Percentiles rank a stretch among this genome's conserved stretches.
These are phyloP conservation scores for Lotmaria passim DNA, from an alignment of 208 protist species.

Conservation along the genomic window DNA sequence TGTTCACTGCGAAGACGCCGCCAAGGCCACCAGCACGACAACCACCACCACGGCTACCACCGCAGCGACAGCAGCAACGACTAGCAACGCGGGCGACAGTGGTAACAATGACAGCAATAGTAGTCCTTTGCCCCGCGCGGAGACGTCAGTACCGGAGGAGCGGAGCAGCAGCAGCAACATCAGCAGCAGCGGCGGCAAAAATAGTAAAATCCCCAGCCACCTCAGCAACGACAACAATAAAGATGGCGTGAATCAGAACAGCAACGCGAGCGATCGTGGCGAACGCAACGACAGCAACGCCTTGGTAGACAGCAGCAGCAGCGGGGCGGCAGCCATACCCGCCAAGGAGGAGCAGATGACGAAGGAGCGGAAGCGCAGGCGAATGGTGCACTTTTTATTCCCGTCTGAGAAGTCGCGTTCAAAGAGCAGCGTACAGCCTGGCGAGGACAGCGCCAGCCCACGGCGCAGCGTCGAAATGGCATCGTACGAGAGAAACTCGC, in stretches of 20 bases:
- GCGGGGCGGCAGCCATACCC: neutral
- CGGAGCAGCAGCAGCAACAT: neutral
- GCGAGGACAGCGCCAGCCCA: neutral
- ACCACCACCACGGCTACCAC: neutral
- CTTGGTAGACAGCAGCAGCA: neutral
- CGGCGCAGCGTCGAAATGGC: neutral
- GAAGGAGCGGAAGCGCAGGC: conserved; percentile 1
- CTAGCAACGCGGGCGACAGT: neutral
- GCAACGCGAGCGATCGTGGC: neutral
- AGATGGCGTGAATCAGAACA: neutral
- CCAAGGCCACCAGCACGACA: too few relatives aligned
- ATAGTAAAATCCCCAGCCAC: neutral
- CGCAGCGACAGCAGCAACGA: neutral
- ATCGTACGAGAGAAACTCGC: neutral
- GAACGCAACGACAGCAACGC: neutral
- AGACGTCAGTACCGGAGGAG: neutral
- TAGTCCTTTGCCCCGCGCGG: neutral
- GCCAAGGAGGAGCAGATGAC: neutral
- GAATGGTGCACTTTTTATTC: conserved; percentile 11
- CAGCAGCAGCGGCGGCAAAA: neutral
- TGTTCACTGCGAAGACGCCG: too few relatives aligned
- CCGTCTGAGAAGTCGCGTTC: conserved; percentile 4
- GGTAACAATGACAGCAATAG: neutral
- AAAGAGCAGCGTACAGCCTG: neutral
- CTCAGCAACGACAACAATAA: neutral